These are phyloP conservation scores for Phlyctochytrium planicorne DNA, from an alignment of 192 early-diverging fungal genomes.

Conservation along the genomic window DNA sequence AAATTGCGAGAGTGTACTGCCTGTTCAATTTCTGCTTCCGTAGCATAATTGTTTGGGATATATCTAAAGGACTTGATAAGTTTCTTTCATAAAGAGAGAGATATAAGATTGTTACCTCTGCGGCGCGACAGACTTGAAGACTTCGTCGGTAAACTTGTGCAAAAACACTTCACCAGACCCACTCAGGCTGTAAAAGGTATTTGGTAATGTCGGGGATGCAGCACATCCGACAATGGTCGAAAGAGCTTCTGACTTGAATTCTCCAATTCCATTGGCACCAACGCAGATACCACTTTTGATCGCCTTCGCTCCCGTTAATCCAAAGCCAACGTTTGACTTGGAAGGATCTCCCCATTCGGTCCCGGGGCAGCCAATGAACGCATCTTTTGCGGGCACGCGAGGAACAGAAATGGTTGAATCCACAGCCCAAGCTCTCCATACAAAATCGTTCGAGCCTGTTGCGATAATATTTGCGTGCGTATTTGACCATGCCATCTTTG, in stretches of 20 bases:
- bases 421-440: constrained; percentile 58
- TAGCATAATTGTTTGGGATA: not conserved
- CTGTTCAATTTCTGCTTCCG: constrained; percentile 42
- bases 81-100: not conserved
- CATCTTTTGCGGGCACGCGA: constrained; percentile 21
- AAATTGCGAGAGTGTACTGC: constrained; percentile 41
- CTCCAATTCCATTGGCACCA: constrained; percentile 42
- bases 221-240: constrained; percentile 27
- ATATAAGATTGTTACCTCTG: constrained; percentile 8
- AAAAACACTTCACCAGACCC: constrained; percentile 35
- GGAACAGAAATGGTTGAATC: constrained; percentile 10
- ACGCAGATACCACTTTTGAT: constrained; percentile 13
- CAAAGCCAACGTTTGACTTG: not conserved
- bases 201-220: constrained; percentile 26
- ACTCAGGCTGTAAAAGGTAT: constrained; percentile 47
- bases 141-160: no score
- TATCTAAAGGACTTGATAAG: no score
- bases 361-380: constrained; percentile 43
- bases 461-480: constrained; percentile 65
- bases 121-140: no score
- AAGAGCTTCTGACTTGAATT: constrained; percentile 12
- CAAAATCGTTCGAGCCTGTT: constrained; percentile 55
- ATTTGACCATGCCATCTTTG: constrained; percentile 65
- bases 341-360: constrained; percentile 40
- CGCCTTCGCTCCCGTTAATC: not conserved